Conservation (phyloP, 2,329 filamentous ascomycete species). For the Mollisia scopiformis region DNA sequence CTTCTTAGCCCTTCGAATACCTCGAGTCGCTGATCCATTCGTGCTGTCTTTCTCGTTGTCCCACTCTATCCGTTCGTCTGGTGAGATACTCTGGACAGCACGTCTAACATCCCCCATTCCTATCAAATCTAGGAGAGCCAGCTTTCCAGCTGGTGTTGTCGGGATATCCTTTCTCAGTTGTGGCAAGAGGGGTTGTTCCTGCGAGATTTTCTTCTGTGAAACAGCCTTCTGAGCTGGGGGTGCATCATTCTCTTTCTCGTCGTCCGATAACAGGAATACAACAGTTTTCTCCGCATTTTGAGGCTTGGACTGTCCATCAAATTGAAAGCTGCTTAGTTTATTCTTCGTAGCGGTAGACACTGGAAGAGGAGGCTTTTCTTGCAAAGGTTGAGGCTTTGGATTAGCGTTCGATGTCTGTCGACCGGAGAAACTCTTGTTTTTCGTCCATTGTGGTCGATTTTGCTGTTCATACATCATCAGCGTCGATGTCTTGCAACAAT, state of each 20-base stretch:
- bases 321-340: slow-evolving; percentile 62
- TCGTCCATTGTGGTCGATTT: slow-evolving; percentile 31
- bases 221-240: background rate
- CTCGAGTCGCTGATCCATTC: slow-evolving; percentile 47
- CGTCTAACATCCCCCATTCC: slow-evolving; percentile 43
- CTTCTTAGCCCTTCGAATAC: slow-evolving; percentile 53
- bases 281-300: slow-evolving; percentile 25
- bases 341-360: slow-evolving; percentile 60
- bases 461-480: slow-evolving; percentile 21
- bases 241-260: slow-evolving; percentile 33
- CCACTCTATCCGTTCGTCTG: slow-evolving; percentile 66
- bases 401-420: slow-evolving; percentile 20
- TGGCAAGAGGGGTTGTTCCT: slow-evolving; percentile 18
- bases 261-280: slow-evolving; percentile 25
- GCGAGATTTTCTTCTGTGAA: slow-evolving; percentile 1
- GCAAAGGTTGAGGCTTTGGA: slow-evolving; percentile 29
- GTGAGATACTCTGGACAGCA: slow-evolving; percentile 54
- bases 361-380: slow-evolving; percentile 33
- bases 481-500: background rate
- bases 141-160: slow-evolving; percentile 53
- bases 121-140: slow-evolving; percentile 63
- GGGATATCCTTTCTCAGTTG: slow-evolving; percentile 34
- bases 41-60: slow-evolving; percentile 49
- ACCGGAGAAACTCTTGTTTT: slow-evolving; percentile 36
- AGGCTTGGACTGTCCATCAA: slow-evolving; percentile 39